Evolutionary conservation across 2,329 filamentous ascomycete genomes (phyloP).

Genomic region (Fusarium albidum): DNA sequence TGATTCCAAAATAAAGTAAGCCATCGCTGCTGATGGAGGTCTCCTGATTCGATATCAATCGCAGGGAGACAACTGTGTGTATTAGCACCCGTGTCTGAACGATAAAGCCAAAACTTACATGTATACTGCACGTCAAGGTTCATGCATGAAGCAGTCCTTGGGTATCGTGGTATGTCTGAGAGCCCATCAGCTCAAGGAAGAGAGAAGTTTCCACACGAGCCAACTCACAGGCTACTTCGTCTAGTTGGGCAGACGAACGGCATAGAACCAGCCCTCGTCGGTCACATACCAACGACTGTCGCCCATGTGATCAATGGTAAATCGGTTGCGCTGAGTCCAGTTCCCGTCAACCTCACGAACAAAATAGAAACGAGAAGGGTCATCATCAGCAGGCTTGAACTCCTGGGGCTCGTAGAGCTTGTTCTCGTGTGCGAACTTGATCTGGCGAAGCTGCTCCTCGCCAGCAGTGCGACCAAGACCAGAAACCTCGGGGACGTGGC

Average conservation of each 20-base stretch:
- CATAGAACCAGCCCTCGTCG: conserved; percentile 67
- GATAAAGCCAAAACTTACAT: background rate
- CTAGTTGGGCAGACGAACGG: conserved; percentile 59
- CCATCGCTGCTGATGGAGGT: background rate
- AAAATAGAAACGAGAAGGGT: conserved; percentile 68
- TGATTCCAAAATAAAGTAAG: background rate
- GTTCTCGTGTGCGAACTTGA: conserved; percentile 58
- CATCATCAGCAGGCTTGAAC: conserved; percentile 68
- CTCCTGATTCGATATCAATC: background rate
- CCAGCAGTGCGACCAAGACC: conserved; percentile 59
- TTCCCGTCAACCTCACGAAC: conserved; percentile 67
- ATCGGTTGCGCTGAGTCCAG: conserved; percentile 66
- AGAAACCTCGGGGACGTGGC: conserved; percentile 57
- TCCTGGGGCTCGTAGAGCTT: conserved; percentile 66
- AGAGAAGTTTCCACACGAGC: background rate
- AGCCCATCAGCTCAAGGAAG: conserved; percentile 10
- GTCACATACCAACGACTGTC: conserved; percentile 67
- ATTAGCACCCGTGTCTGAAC: background rate
- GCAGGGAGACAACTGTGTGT: no score
- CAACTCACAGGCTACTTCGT: conserved; percentile 17
- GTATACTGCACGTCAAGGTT: background rate
- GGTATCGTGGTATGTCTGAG: conserved; percentile 12
- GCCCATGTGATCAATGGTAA: conserved; percentile 66
- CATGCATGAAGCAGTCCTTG: conserved; percentile 1
- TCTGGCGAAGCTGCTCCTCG: conserved; percentile 57